phyloP scores from a whole-genome alignment of 2,329 filamentous ascomycete species.

The Diaporthe humulicola region DNA sequence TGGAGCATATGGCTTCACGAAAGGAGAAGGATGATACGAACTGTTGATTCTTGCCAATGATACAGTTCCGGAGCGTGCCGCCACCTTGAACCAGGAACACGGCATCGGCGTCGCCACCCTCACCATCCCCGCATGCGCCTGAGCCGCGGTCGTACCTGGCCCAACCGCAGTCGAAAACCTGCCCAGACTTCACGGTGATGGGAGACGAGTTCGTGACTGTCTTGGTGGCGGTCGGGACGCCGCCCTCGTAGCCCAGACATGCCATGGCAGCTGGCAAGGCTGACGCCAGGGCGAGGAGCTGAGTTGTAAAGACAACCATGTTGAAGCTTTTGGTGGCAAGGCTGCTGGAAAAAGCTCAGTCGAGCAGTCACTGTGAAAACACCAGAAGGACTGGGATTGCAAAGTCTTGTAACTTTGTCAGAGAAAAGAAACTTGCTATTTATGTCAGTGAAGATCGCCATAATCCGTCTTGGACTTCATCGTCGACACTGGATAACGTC shows the following conservation, averaged over 20 bases:
- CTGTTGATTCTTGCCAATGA: constrained; percentile 59
- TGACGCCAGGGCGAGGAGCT: constrained; percentile 2
- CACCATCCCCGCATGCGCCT: constrained; percentile 56
- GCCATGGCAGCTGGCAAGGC: constrained; percentile 20
- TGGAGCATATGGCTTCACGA: too few species aligned
- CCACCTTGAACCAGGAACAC: constrained; percentile 58
- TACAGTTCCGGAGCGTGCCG: constrained; percentile 60
- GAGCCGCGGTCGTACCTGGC: constrained; percentile 54
- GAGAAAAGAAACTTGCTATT: constrained; percentile 5
- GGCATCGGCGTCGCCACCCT: constrained; percentile 55
- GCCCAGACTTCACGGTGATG: constrained; percentile 43
- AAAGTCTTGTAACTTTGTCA: background rate
- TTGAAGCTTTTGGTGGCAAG: background rate
- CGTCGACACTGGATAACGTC: background rate
- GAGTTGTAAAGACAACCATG: background rate
- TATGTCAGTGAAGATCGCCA: background rate
- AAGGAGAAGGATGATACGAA: too few species aligned
- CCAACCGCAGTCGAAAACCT: constrained; percentile 52
- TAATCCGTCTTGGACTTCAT: background rate
- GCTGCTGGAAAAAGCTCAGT: background rate
- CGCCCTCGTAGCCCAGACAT: constrained; percentile 19
- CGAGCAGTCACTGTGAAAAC: background rate
- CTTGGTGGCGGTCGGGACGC: background rate
- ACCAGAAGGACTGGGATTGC: background rate
- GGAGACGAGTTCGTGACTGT: background rate